A percentile compares a stretch with the other conserved stretches of the same genome.
phyloP scores from a whole-genome alignment of 257 asterid species.

The Solanum corneliomulleri region DNA sequence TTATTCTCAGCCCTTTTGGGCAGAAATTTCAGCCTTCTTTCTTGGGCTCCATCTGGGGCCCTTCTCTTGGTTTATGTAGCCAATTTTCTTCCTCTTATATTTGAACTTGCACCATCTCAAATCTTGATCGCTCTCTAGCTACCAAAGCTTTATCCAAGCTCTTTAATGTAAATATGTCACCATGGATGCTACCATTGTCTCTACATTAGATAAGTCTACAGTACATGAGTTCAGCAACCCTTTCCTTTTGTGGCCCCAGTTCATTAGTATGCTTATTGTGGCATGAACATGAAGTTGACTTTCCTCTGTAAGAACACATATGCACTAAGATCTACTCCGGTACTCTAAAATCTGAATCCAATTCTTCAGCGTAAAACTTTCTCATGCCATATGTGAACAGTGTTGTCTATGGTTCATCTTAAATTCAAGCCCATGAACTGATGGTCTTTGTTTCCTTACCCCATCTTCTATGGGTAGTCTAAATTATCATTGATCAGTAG shows the following conservation, averaged over 20 bases:
- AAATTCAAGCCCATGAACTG: not conserved
- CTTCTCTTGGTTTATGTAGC: not conserved
- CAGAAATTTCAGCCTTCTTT: not conserved
- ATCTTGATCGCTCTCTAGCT: not conserved
- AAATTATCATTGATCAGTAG: not conserved
- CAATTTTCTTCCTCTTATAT: not conserved
- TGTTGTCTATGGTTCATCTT: not conserved
- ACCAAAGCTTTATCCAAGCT: not conserved
- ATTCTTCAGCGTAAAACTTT: not conserved
- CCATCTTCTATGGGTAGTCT: not conserved
- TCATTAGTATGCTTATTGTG: not conserved
- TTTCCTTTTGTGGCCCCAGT: not conserved
- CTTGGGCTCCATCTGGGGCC: not conserved
- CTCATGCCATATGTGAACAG: not conserved
- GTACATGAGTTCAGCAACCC: not conserved
- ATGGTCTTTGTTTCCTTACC: not conserved
- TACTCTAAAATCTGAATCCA: not conserved
- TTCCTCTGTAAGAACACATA: not conserved
- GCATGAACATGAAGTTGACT: not conserved
- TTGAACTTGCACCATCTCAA: not conserved
- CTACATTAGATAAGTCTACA: not conserved
- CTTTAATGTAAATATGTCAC: not conserved
- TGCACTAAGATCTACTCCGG: not conserved
- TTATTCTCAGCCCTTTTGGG: not conserved
- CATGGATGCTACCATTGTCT: not conserved